phyloP scores from a whole-genome alignment of 1,284 basidiomycete species.

The Pulchroboletus neoregius region DNA sequence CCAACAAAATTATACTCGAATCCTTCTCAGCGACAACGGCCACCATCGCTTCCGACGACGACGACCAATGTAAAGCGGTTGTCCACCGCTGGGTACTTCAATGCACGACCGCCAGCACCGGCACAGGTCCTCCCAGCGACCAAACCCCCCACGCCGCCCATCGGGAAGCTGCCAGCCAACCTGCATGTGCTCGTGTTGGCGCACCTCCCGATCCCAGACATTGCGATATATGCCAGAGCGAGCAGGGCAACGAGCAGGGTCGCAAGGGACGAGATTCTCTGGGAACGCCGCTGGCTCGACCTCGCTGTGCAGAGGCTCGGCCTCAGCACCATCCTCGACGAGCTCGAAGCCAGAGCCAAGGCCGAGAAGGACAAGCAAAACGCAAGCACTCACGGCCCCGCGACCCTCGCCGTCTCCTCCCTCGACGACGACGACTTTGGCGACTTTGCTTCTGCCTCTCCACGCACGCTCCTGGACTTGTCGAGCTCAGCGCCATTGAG shows the following conservation, averaged over 20 bases:
- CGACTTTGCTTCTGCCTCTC: constrained; percentile 62
- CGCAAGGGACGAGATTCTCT: constrained; percentile 67
- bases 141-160: constrained; percentile 26
- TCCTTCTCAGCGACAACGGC: constrained; percentile 3
- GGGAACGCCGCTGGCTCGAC: constrained; percentile 67
- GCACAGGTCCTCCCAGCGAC: constrained; percentile 29
- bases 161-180: constrained; percentile 77
- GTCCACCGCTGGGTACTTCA: constrained; percentile 13
- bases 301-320: constrained; percentile 44
- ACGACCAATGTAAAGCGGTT: constrained; percentile 14
- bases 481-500: constrained; percentile 15
- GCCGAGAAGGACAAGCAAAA: constrained; percentile 15
- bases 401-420: constrained; percentile 52
- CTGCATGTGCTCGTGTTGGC: constrained; percentile 71
- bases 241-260: constrained; percentile 64
- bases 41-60: constrained; percentile 3
- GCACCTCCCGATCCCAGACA: constrained; percentile 72
- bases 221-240: constrained; percentile 68
- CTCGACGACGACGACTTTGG: constrained; percentile 92
- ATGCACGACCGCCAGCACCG: constrained; percentile 25
- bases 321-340: constrained; percentile 53
- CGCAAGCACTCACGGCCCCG: constrained; percentile 35
- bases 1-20: constrained; percentile 62
- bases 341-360: constrained; percentile 45
- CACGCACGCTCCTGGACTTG: constrained; percentile 21